A percentile compares a stretch with the other conserved stretches of the same genome.
These are phyloP conservation scores for Solanum clarkiae DNA, from an alignment of 257 asterid genomes.

Conservation along the genomic window DNA sequence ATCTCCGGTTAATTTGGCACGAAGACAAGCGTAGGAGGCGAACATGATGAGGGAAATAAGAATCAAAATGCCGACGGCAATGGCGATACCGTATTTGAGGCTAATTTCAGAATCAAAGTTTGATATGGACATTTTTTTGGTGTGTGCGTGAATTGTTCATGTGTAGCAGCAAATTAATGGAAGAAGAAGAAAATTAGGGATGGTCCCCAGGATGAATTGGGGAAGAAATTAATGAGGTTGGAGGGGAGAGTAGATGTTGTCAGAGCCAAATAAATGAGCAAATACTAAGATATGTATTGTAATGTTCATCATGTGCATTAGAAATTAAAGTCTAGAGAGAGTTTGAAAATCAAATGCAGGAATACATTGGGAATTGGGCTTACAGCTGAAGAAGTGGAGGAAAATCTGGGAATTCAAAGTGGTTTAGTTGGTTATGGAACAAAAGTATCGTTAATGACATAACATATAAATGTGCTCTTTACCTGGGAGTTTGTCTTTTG, in stretches of 20 bases:
- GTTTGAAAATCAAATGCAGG: background rate
- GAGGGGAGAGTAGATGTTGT: background rate
- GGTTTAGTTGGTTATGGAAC: background rate
- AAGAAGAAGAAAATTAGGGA: too few species aligned
- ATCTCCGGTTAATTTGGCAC: background rate
- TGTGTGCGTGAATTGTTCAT: background rate
- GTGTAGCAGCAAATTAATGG: background rate
- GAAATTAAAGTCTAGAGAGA: background rate
- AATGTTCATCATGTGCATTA: background rate
- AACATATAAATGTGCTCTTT: too few species aligned
- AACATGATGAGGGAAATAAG: conserved; percentile 6
- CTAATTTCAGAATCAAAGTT: background rate
- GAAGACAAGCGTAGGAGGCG: conserved; percentile 8
- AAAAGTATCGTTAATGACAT: too few species aligned
- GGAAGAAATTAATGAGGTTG: background rate
- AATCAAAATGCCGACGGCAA: conserved; percentile 1
- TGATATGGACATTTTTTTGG: background rate
- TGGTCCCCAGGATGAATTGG: background rate
- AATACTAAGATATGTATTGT: background rate
- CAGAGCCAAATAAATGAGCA: background rate
- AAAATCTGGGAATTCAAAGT: background rate
- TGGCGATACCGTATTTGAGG: conserved; percentile 9
- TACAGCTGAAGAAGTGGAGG: background rate
- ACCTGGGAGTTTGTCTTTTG: too few species aligned
- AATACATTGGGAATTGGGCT: background rate